These are phyloP conservation scores for Zopfia rhizophila DNA, from an alignment of 2,329 filamentous ascomycete species.

Conservation along the genomic window DNA sequence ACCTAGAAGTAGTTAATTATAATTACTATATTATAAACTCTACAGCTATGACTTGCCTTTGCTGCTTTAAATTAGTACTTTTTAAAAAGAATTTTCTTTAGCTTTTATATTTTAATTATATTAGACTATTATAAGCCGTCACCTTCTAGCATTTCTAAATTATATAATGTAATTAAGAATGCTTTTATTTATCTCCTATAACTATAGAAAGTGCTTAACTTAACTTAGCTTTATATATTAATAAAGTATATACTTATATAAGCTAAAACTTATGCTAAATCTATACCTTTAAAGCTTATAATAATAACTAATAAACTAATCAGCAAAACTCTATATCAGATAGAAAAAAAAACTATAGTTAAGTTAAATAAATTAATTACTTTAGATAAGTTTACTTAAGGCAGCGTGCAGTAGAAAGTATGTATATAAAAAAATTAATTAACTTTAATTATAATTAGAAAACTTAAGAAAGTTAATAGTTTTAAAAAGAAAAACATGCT, in stretches of 20 bases:
- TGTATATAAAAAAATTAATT: constrained; percentile 3
- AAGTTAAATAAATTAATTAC: constrained; percentile 1
- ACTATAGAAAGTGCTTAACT: constrained; percentile 8
- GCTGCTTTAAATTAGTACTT: no score
- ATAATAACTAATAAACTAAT: no score
- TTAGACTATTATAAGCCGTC: no score
- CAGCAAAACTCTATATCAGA: background rate
- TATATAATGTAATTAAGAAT: no score
- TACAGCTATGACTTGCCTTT: background rate
- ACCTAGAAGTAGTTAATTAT: no score
- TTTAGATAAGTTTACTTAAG: constrained; percentile 13
- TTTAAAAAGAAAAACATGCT: constrained; percentile 2
- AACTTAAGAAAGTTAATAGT: background rate
- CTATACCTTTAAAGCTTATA: background rate
- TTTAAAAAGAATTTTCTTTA: no score
- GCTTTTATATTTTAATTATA: background rate
- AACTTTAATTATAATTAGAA: constrained; percentile 16
- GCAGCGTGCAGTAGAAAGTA: constrained; percentile 13
- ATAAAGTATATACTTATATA: constrained; percentile 1
- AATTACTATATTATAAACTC: background rate
- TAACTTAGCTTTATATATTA: background rate
- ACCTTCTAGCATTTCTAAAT: background rate
- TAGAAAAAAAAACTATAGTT: background rate
- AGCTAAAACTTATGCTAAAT: background rate
- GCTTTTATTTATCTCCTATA: constrained; percentile 3